These are phyloP conservation scores for Geranium rotundifolium DNA, from an alignment of 345 rosid species.

Conservation along the genomic window DNA sequence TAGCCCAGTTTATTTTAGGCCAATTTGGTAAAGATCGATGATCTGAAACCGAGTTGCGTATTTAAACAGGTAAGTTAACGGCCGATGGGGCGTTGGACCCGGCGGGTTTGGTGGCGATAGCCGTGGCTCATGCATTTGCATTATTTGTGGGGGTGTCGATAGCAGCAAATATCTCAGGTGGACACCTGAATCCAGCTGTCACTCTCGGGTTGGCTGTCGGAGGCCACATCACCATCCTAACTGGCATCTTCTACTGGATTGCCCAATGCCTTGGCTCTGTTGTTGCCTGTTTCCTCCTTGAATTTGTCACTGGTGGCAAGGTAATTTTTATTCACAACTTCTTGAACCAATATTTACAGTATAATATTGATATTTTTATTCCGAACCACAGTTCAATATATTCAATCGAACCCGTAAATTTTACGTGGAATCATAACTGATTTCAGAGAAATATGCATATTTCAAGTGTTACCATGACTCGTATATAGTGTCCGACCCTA, in stretches of 20 bases:
- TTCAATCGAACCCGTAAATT: too few relatives aligned
- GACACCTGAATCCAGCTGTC: conserved; percentile 84
- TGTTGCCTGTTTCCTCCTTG: conserved; percentile 73
- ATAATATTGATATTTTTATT: too few relatives aligned
- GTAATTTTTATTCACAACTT: too few relatives aligned
- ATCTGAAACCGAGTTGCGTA: not conserved
- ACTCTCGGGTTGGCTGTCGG: conserved; percentile 78
- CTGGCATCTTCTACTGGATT: conserved; percentile 76
- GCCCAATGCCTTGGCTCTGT: conserved; percentile 82
- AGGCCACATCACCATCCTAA: conserved; percentile 66
- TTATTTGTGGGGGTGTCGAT: conserved; percentile 71
- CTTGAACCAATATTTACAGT: too few relatives aligned
- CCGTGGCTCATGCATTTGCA: conserved; percentile 73
- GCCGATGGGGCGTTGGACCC: conserved; percentile 66
- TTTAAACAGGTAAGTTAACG: conserved; percentile 43
- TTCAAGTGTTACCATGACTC: too few relatives aligned
- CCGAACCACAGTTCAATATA: too few relatives aligned
- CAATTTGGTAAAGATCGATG: too few relatives aligned
- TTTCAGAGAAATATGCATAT: too few relatives aligned
- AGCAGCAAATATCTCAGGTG: conserved; percentile 84
- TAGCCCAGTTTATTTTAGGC: too few relatives aligned
- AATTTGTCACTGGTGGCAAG: conserved; percentile 44
- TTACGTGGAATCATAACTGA: too few relatives aligned
- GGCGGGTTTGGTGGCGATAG: conserved; percentile 74
- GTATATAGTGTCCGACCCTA: too few relatives aligned